A percentile compares a stretch with the other conserved stretches of the same genome.
Conservation (phyloP, 257 asterid species). For the Phtheirospermum japonicum region DNA sequence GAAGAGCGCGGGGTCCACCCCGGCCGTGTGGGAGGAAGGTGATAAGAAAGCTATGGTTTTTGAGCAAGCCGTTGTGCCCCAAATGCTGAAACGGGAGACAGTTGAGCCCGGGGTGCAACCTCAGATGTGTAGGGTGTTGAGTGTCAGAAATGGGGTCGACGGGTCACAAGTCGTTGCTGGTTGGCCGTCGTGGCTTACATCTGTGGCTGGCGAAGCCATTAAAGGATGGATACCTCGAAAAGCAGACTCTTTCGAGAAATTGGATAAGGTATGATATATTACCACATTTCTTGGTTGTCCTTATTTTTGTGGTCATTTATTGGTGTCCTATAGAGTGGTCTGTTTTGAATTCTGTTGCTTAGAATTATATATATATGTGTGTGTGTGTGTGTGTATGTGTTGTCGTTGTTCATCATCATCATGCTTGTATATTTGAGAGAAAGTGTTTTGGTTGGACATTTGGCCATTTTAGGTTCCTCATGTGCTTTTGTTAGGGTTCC, state of each 20-base stretch:
- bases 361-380: not conserved
- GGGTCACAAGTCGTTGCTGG: constrained; percentile 83
- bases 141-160: constrained; percentile 63
- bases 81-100: constrained; percentile 30
- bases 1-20: constrained; percentile 63
- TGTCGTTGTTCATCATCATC: not conserved
- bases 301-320: not conserved
- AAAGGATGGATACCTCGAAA: constrained; percentile 92
- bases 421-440: constrained; percentile 12
- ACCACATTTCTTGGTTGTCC: not conserved
- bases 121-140: constrained; percentile 56
- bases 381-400: not conserved
- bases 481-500: not conserved
- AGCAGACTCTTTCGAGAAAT: constrained; percentile 85
- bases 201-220: constrained; percentile 90
- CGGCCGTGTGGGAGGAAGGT: constrained; percentile 47
- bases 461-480: not conserved
- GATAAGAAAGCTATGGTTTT: constrained; percentile 40
- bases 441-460: not conserved
- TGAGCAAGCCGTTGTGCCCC: constrained; percentile 39
- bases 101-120: constrained; percentile 42
- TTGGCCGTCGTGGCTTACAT: constrained; percentile 87
- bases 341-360: constrained; percentile 15
- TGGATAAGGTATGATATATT: constrained; percentile 63
- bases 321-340: not conserved